These are phyloP conservation scores for Phialophora chinensis DNA, from an alignment of 2,329 filamentous ascomycete species.

Conservation along the genomic window DNA sequence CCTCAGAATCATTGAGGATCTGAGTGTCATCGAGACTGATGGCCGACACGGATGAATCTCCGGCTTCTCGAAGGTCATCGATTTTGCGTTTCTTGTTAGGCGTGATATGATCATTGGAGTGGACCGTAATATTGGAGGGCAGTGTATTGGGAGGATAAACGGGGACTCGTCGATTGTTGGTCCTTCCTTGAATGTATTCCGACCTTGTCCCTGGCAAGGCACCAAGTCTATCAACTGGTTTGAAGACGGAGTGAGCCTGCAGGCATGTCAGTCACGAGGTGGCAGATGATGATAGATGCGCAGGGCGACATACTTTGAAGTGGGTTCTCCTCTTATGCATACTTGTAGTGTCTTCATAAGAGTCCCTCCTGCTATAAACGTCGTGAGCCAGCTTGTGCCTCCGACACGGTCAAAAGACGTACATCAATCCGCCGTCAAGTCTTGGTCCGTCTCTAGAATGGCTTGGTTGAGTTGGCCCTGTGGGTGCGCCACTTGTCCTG, in stretches of 20 bases:
- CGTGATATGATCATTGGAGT: constrained; percentile 24
- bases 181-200: constrained; percentile 18
- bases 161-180: neutral
- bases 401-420: constrained; percentile 11
- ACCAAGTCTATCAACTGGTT: constrained; percentile 20
- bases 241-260: constrained; percentile 12
- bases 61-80: constrained; percentile 6
- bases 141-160: neutral
- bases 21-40: constrained; percentile 26
- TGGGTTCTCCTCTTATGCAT: constrained; percentile 13
- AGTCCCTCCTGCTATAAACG: constrained; percentile 19
- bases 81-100: constrained; percentile 30
- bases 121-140: neutral
- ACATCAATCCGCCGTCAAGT: constrained; percentile 27
- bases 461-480: constrained; percentile 5
- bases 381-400: constrained; percentile 13
- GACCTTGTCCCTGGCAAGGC: neutral
- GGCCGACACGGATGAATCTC: constrained; percentile 3
- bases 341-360: constrained; percentile 25
- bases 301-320: constrained; percentile 23
- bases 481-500: neutral
- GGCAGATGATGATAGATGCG: neutral
- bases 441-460: constrained; percentile 27
- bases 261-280: constrained; percentile 5
- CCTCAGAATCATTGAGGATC: constrained; percentile 24